Percentiles rank a stretch among this genome's conserved stretches.
Conservation (phyloP, 208 protist genomes). For the Willaertia magna region DNA sequence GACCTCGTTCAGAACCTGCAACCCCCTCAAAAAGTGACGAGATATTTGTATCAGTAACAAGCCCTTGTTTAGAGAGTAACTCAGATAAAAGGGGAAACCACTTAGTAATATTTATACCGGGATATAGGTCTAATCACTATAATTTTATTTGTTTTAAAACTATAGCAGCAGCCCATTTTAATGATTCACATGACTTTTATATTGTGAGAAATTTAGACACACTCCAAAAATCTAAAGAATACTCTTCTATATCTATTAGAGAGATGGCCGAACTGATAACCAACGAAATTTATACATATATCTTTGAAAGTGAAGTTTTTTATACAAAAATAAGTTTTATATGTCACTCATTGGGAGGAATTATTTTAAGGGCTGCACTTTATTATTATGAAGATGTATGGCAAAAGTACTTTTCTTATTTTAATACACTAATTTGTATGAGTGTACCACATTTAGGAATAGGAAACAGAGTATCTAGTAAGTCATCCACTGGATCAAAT, state of each 20-base stretch:
- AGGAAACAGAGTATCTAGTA: neutral
- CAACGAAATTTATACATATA: neutral
- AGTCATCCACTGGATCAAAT: neutral
- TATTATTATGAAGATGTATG: neutral
- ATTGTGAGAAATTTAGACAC: neutral
- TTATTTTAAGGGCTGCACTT: neutral
- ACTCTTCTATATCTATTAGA: neutral
- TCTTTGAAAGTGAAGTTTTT: neutral
- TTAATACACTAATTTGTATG: neutral
- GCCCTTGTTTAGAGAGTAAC: neutral
- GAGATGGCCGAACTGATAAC: neutral
- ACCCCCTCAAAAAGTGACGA: neutral
- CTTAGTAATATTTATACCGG: neutral
- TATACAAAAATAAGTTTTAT: neutral
- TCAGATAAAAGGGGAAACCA: no score
- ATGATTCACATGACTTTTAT: neutral
- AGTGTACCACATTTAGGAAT: neutral
- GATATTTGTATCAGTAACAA: neutral
- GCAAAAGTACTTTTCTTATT: neutral
- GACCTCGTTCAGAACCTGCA: neutral
- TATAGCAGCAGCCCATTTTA: neutral
- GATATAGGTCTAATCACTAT: neutral
- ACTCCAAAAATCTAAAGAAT: neutral
- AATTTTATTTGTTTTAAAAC: neutral
- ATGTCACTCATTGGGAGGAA: neutral